Conservation (phyloP, 768 basidiomycete genomes). For the Cystobasidium ongulense region DNA sequence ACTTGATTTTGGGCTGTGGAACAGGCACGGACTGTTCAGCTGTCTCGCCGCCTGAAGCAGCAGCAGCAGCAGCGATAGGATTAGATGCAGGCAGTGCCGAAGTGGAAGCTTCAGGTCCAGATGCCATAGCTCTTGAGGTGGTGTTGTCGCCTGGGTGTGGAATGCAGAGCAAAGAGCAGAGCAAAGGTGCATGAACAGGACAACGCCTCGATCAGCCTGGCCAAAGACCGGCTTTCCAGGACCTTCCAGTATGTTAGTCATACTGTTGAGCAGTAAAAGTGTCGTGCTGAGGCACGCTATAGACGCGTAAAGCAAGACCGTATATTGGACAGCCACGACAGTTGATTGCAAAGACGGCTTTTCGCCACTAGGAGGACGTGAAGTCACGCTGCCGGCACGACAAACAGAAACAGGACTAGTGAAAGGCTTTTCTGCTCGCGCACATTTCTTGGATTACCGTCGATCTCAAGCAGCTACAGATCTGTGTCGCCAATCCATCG, state of each 20-base stretch:
- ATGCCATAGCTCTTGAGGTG: neutral
- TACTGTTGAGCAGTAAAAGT: neutral
- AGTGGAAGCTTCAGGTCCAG: neutral
- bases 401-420: neutral
- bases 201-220: neutral
- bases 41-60: neutral
- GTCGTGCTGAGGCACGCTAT: too few relatives aligned
- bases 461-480: too few relatives aligned
- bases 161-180: neutral
- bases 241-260: neutral
- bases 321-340: too few relatives aligned
- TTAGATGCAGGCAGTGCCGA: neutral
- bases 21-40: neutral
- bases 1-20: constrained; percentile 15
- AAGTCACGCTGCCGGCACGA: too few relatives aligned
- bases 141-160: neutral
- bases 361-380: too few relatives aligned
- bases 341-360: too few relatives aligned
- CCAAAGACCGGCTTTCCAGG: neutral
- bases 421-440: neutral
- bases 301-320: too few relatives aligned
- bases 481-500: constrained; percentile 5
- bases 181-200: neutral
- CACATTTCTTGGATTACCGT: too few relatives aligned
- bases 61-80: neutral